Base-by-base conservation (phyloP, 2,329 filamentous ascomycete genomes). In the Aspergillus bombycis region DNA sequence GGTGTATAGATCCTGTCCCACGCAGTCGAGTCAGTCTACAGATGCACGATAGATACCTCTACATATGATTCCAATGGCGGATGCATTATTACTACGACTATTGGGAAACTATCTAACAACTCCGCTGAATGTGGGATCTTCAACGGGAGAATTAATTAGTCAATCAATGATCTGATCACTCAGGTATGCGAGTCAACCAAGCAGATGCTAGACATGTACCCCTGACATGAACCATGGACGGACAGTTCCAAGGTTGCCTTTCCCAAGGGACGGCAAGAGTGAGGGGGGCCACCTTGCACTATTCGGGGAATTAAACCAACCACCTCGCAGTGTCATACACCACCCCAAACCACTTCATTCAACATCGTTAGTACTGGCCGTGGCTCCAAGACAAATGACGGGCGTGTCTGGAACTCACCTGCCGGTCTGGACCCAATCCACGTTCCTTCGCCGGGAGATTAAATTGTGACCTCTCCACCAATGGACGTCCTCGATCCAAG, bases 401-500 rank as follows among this genome's bases (percentile, higher is more conserved):
- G 28, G 41, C 56, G 57, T 58, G 57, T 52, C 48, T 52, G 43
- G 57, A 48, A 36, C 28, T n/a, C 60, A 32, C 45, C 54, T 62
- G 14, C 28, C 19, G 60, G 60, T 67, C 67, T 65, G 63, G 67
- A 61, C 48, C 65, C 65, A 61, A 58, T 58, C 62, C 65, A 68
- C 61, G 63, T 67, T 67, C 64, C 58, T 21, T 56, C 48, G 48
- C 55, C 63, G 65, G 67, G 62, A 68, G 65, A 67, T 68, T 67
- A 61, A 63, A 55, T 34, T 38, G 58, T 52, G 45, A 30, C 38
- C 21, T 32, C 36, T 62, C 34, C 43, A 48, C 67, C 63, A 68
- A 68, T 67, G 63, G 67, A 19, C 58, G n/a, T 32, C 19, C 30
- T 9, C 16, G 8, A 19, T 46, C 28, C 36, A 19, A 36, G 41